Base-by-base conservation (phyloP, 139 green algal species). In the Choricystis sp. region DNA sequence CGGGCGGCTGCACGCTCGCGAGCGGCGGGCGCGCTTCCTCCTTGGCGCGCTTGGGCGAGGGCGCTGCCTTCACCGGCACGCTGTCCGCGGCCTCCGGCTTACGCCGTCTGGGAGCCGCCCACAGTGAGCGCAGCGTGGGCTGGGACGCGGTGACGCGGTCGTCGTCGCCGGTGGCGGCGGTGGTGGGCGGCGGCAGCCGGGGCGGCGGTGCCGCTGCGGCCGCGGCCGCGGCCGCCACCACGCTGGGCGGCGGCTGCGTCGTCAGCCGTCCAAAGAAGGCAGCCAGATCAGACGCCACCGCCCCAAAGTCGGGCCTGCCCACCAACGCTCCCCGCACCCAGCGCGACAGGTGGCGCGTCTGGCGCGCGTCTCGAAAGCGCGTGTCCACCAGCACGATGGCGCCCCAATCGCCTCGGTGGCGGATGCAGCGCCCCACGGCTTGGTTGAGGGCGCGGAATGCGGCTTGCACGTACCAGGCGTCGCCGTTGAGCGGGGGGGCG, bases 361-460 rank as follows among this genome's bases (percentile, higher is more conserved):
- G 71, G 29, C 66, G 24, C 0, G 66, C 49, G 24, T 76, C 31
- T 5, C 58, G 28, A 70, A 94, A 95, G 25, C 89, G 82, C n/a
- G 81, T 70, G 75, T 96, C 92, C 49, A 97, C 66, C 49, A 97
- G 81, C n/a, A 98, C 65, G 68, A 98, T 87, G 29, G 85, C 87
- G 9, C 92, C 92, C 60, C 84, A 98, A 78, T 98, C 92, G 28
- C 79, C 65, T 14, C 71, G 75, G 78, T 98, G 92, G 2, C 92
- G 78, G 57, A 98, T 94, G 81, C 91, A 97, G 16, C 91, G 79
- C 2, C 88, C 88, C 25, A 95, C 58, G 1, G 85, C 87, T 80
- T 94, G 83, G 69, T 95, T 95, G 40, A 94, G 74, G 0, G 89
- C 89, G 19, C 89, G 70, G 75, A 96, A 98, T 3, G 92, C 92